Conservation (phyloP, 2,329 filamentous ascomycete species). For the Cordyceps fumosorosea region DNA sequence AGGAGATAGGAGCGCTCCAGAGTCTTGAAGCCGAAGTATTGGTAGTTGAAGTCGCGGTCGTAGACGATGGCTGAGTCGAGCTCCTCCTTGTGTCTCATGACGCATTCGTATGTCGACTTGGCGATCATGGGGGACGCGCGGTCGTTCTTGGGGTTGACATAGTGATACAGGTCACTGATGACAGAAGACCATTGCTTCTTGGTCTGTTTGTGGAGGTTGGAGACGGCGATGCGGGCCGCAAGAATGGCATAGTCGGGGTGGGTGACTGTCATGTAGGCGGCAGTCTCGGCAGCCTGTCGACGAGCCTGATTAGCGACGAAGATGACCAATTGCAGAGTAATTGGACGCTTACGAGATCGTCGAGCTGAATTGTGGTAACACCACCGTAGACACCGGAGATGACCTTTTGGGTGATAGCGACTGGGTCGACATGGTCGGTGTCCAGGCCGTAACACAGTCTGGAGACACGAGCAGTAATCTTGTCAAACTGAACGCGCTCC, state of each 20-base stretch:
- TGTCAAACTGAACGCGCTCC: constrained; percentile 99
- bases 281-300: constrained; percentile 86
- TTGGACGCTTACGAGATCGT: constrained; percentile 74
- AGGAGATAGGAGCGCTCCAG: constrained; percentile 96
- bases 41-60: constrained; percentile 99
- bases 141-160: constrained; percentile 89
- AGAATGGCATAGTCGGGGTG: constrained; percentile 99
- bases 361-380: constrained; percentile 91
- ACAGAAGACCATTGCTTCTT: constrained; percentile 99
- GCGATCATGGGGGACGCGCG: constrained; percentile 90
- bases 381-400: constrained; percentile 99
- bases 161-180: constrained; percentile 87
- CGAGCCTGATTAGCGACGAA: background rate
- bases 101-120: constrained; percentile 78
- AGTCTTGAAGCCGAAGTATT: constrained; percentile 99
- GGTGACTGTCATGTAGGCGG: constrained; percentile 99
- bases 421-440: constrained; percentile 88
- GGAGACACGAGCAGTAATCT: constrained; percentile 98
- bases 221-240: constrained; percentile 95
- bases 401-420: constrained; percentile 97
- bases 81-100: constrained; percentile 95
- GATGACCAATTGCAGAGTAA: background rate
- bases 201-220: constrained; percentile 99
- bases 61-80: constrained; percentile 98
- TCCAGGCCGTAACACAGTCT: constrained; percentile 97